Conservation (phyloP, 352 stramenopile genomes). For the Phytophthora nicotianae region DNA sequence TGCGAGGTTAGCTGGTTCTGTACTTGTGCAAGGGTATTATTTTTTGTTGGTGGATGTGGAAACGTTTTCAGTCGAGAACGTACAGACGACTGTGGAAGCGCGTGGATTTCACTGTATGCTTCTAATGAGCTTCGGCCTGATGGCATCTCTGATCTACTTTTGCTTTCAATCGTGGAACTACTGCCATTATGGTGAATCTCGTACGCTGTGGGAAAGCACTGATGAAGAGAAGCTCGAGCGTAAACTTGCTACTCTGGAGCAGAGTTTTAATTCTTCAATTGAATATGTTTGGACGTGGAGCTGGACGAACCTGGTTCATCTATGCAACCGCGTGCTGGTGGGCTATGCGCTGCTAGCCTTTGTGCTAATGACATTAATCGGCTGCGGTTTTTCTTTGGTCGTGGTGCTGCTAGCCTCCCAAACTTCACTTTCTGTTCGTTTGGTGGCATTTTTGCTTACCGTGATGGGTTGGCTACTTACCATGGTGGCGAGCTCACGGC, state of each 20-base stretch:
- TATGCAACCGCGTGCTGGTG: slow-evolving; percentile 35
- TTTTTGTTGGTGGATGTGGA: slow-evolving; percentile 55
- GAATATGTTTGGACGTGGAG: slow-evolving; percentile 28
- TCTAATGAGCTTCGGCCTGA: slow-evolving; percentile 42
- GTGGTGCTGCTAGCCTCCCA: slow-evolving; percentile 32
- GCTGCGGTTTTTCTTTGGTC: slow-evolving; percentile 33
- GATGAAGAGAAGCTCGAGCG: slow-evolving; percentile 31
- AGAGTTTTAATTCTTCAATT: slow-evolving; percentile 18
- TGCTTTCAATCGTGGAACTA: slow-evolving; percentile 51
- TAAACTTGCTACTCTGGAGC: slow-evolving; percentile 42
- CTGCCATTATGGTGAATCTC: slow-evolving; percentile 6
- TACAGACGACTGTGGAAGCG: slow-evolving; percentile 7
- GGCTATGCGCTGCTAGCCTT: slow-evolving; percentile 36
- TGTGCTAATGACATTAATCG: slow-evolving; percentile 34
- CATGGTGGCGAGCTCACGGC: slow-evolving; percentile 44
- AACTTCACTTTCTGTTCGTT: slow-evolving; percentile 38
- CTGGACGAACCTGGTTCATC: slow-evolving; percentile 29
- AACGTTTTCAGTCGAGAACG: slow-evolving; percentile 3
- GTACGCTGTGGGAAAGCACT: background rate
- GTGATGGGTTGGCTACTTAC: slow-evolving; percentile 54
- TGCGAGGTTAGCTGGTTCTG: slow-evolving; percentile 45
- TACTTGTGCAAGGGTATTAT: slow-evolving; percentile 60
- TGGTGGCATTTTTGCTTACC: slow-evolving; percentile 53
- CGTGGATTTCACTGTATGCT: slow-evolving; percentile 42
- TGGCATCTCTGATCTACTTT: slow-evolving; percentile 52